Percentiles rank a stretch among this genome's conserved stretches.
Evolutionary conservation across 768 basidiomycete species (phyloP).

Genomic region (Tylopilus subfusipes): DNA sequence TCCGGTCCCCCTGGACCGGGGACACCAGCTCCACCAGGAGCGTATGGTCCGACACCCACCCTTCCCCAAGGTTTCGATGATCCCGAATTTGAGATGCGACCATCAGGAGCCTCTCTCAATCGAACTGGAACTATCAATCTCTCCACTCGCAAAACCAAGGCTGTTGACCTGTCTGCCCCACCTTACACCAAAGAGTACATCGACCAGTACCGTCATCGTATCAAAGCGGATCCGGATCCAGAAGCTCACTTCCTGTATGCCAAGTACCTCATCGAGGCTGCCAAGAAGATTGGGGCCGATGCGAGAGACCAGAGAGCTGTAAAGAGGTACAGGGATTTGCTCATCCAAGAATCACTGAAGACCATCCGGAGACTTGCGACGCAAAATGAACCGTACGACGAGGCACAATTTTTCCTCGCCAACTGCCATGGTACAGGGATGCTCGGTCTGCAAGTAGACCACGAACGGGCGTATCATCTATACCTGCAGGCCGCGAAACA

Average conservation of each 20-base stretch:
- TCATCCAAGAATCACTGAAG: constrained; percentile 87
- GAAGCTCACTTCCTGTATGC: constrained; percentile 97
- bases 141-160: constrained; percentile 69
- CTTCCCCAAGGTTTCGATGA: constrained; percentile 34
- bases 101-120: constrained; percentile 41
- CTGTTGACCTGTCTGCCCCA: constrained; percentile 75
- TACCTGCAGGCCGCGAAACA: constrained; percentile 97
- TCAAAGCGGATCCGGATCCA: constrained; percentile 97
- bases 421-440: constrained; percentile 96
- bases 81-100: constrained; percentile 54
- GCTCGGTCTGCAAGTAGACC: constrained; percentile 94
- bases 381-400: constrained; percentile 86
- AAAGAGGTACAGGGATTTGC: constrained; percentile 84
- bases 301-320: constrained; percentile 78
- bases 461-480: constrained; percentile 95
- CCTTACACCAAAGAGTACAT: constrained; percentile 96
- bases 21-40: constrained; percentile 15
- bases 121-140: constrained; percentile 56
- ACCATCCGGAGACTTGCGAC: constrained; percentile 90
- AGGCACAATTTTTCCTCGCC: constrained; percentile 98
- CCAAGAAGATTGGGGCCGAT: constrained; percentile 78
- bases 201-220: constrained; percentile 94
- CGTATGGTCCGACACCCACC: constrained; percentile 24
- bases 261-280: constrained; percentile 99
- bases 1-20: constrained; percentile 16